phyloP scores from a whole-genome alignment of 2,329 filamentous ascomycete genomes.

The Ceratocystiopsis minuta region DNA sequence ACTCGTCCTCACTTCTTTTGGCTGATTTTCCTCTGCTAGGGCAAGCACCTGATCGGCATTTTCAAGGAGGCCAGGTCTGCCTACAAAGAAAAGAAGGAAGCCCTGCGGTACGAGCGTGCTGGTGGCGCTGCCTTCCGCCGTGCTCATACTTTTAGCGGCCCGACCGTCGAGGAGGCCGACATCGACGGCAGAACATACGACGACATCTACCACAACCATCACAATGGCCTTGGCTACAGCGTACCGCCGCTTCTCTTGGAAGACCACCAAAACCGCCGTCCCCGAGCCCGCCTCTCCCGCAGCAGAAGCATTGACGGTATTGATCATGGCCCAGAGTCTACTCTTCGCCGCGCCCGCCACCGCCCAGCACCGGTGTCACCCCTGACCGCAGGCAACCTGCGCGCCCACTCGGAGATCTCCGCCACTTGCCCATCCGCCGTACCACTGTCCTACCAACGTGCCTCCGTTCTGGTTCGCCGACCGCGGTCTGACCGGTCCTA shows the following conservation, averaged over 20 bases:
- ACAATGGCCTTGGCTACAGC: conserved; percentile 3
- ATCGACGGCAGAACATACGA: conserved; percentile 12
- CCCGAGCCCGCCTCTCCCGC: conserved; percentile 7
- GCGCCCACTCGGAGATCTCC: conserved; percentile 33
- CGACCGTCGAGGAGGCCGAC: conserved; percentile 11
- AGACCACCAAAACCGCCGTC: conserved; percentile 8
- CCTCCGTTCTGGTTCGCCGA: conserved; percentile 18
- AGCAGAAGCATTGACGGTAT: conserved; percentile 11
- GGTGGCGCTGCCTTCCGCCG: conserved; percentile 25
- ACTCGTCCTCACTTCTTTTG: background rate
- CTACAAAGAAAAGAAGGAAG: conserved; percentile 74
- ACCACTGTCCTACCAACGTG: conserved; percentile 9
- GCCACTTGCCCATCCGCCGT: conserved; percentile 25
- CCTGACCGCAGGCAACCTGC: conserved; percentile 34
- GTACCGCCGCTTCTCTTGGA: conserved; percentile 11
- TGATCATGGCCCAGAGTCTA: conserved; percentile 13
- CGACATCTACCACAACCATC: conserved; percentile 8
- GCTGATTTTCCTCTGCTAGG: conserved; percentile 28
- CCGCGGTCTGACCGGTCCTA: conserved; percentile 23
- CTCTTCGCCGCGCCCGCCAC: conserved; percentile 10
- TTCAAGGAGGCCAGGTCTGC: conserved; percentile 83
- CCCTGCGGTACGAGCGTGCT: conserved; percentile 49
- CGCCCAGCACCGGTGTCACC: conserved; percentile 15
- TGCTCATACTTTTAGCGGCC: conserved; percentile 36
- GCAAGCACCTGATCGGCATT: conserved; percentile 74